Evolutionary conservation across 2,329 filamentous ascomycete species (phyloP).

Genomic region (Cadophora sp.): DNA sequence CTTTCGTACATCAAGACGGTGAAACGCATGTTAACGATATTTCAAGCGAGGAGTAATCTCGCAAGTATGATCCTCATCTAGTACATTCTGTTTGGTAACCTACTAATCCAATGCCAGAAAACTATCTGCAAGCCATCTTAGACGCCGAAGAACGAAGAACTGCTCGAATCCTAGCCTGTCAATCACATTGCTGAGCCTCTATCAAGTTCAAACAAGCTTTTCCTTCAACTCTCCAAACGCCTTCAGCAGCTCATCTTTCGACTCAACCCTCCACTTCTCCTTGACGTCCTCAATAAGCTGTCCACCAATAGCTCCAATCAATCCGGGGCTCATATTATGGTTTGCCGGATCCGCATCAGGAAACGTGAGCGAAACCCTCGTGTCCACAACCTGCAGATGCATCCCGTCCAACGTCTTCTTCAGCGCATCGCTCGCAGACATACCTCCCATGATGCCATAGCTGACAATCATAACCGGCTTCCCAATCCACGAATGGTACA

Average conservation of each 20-base stretch:
- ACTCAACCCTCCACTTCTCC: slow-evolving; percentile 23
- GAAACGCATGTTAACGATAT: slow-evolving; percentile 21
- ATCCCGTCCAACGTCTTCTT: slow-evolving; percentile 41
- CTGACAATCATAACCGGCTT: slow-evolving; percentile 60
- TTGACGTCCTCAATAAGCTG: slow-evolving; percentile 26
- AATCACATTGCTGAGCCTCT: background rate
- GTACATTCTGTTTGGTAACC: background rate
- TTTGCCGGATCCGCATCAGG: slow-evolving; percentile 23
- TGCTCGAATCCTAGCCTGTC: background rate
- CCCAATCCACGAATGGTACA: slow-evolving; percentile 62
- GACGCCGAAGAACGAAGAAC: slow-evolving; percentile 12
- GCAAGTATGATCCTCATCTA: background rate
- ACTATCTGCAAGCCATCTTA: slow-evolving; percentile 16
- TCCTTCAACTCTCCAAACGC: slow-evolving; percentile 29
- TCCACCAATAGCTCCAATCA: slow-evolving; percentile 21
- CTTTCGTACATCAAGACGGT: slow-evolving; percentile 27
- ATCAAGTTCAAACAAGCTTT: background rate
- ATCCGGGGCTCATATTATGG: slow-evolving; percentile 23
- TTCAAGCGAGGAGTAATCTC: slow-evolving; percentile 15
- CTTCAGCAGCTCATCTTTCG: slow-evolving; percentile 27
- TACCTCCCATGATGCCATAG: slow-evolving; percentile 57
- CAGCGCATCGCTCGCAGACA: slow-evolving; percentile 42
- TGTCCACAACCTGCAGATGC: slow-evolving; percentile 44
- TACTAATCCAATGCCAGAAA: background rate
- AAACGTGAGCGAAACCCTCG: slow-evolving; percentile 44